These are phyloP conservation scores for Wickerhamomyces silvicola DNA, from an alignment of 805 yeast species.

Conservation along the genomic window DNA sequence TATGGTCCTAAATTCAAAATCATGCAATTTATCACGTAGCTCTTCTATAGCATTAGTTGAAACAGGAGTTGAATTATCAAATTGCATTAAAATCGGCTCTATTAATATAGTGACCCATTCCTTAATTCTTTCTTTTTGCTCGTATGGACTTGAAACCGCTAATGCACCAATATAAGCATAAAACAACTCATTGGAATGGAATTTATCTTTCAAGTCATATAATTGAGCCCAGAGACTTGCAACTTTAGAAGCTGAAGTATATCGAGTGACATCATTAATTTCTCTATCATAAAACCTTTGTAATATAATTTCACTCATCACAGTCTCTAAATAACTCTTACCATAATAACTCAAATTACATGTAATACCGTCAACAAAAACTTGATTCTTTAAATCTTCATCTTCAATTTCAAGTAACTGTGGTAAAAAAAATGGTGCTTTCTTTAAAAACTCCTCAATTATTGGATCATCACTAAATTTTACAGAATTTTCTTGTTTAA, in stretches of 20 bases:
- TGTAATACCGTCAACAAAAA: neutral
- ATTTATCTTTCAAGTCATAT: constrained; percentile 1
- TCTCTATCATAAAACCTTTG: constrained; percentile 6
- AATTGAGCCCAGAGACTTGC: constrained; percentile 3
- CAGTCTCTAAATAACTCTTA: constrained; percentile 2
- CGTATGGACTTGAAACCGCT: neutral
- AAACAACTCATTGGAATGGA: constrained; percentile 3
- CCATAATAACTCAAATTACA: constrained; percentile 4
- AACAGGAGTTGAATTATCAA: neutral
- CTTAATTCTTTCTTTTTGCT: constrained; percentile 1
- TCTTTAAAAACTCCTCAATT: neutral
- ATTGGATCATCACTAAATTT: constrained; percentile 1
- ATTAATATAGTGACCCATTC: constrained; percentile 6
- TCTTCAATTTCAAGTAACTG: constrained; percentile 1
- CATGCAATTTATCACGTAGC: neutral
- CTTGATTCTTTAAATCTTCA: neutral
- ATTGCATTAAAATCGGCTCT: constrained; percentile 5
- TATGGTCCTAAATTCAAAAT: neutral
- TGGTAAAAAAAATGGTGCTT: constrained; percentile 1
- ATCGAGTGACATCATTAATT: constrained; percentile 2
- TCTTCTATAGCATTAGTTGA: constrained; percentile 2
- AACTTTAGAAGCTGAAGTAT: constrained; percentile 1
- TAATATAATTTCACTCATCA: constrained; percentile 1
- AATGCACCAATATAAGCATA: constrained; percentile 9
- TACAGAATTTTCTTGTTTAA: neutral